Evolutionary conservation across 768 basidiomycete genomes (phyloP).

Genomic region (Dioszegia hungarica): DNA sequence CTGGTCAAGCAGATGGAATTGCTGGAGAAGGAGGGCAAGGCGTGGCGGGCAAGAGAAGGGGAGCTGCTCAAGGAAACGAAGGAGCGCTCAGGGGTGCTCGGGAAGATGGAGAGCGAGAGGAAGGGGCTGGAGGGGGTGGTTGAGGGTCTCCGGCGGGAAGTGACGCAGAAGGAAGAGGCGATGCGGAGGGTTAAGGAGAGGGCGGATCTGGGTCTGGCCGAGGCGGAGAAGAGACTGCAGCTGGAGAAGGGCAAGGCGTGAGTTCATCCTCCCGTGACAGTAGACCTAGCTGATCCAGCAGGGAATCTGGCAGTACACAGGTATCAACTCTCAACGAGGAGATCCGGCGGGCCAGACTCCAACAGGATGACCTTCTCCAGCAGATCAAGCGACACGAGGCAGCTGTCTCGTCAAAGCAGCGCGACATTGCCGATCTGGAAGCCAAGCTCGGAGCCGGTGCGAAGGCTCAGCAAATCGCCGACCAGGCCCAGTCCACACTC

Average conservation of each 20-base stretch:
- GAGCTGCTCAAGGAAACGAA: slow-evolving; percentile 61
- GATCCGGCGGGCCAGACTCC: slow-evolving; percentile 66
- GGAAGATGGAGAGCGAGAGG: slow-evolving; percentile 58
- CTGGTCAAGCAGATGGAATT: slow-evolving; percentile 75
- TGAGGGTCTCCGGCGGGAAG: slow-evolving; percentile 66
- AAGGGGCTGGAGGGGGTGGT: slow-evolving; percentile 62
- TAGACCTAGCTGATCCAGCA: slow-evolving; percentile 42
- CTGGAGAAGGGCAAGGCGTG: slow-evolving; percentile 64
- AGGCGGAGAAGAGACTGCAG: slow-evolving; percentile 68
- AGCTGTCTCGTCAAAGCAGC: slow-evolving; percentile 57
- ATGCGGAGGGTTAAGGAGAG: slow-evolving; percentile 68
- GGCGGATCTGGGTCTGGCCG: slow-evolving; percentile 60
- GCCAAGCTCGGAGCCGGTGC: slow-evolving; percentile 1
- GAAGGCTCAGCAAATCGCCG: slow-evolving; percentile 20
- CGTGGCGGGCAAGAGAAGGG: slow-evolving; percentile 62
- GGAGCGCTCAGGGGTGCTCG: slow-evolving; percentile 59
- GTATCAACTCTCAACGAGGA: slow-evolving; percentile 61
- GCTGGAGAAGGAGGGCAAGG: slow-evolving; percentile 69
- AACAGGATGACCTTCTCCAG: slow-evolving; percentile 70
- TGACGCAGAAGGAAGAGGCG: slow-evolving; percentile 75
- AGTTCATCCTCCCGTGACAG: slow-evolving; percentile 28
- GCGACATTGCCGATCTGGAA: slow-evolving; percentile 26
- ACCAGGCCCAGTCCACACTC: slow-evolving; percentile 23
- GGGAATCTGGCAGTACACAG: slow-evolving; percentile 58
- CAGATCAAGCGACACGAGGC: slow-evolving; percentile 75